Evolutionary conservation across 148 eudicot species (phyloP).

Genomic region (Nepenthes gracilis): DNA sequence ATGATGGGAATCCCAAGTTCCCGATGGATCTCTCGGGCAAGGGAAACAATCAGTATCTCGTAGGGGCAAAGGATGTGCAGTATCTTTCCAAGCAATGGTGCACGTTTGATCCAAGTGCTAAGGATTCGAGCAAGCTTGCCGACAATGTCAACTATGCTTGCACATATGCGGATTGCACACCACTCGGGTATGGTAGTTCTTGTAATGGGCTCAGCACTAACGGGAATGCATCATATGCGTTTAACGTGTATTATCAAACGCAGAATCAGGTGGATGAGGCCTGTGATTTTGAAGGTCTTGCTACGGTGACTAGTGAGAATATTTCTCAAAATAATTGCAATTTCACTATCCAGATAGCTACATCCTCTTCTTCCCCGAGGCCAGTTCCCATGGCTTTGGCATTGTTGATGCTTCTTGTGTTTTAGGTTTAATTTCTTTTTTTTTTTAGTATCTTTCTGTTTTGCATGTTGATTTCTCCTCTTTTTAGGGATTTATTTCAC

Average conservation of each 20-base stretch:
- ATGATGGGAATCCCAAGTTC: slow-evolving; percentile 81
- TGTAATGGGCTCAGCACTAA: slow-evolving; percentile 54
- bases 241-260: slow-evolving; percentile 68
- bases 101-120: slow-evolving; percentile 44
- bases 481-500: too few relatives aligned
- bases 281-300: slow-evolving; percentile 69
- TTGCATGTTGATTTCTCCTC: too few relatives aligned
- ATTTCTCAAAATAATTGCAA: slow-evolving; percentile 66
- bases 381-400: slow-evolving; percentile 1
- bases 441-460: neutral
- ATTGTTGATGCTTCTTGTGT: neutral
- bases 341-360: slow-evolving; percentile 56
- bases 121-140: slow-evolving; percentile 40
- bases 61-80: slow-evolving; percentile 46
- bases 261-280: slow-evolving; percentile 37
- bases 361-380: slow-evolving; percentile 12
- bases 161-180: slow-evolving; percentile 55
- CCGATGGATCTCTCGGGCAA: slow-evolving; percentile 47
- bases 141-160: slow-evolving; percentile 61
- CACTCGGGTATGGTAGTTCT: slow-evolving; percentile 73
- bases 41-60: slow-evolving; percentile 30
- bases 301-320: slow-evolving; percentile 38
- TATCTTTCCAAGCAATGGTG: slow-evolving; percentile 69
- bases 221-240: slow-evolving; percentile 69
- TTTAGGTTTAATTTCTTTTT: neutral